phyloP scores from a whole-genome alignment of 2,329 filamentous ascomycete genomes.

The Graphilbum sp. region DNA sequence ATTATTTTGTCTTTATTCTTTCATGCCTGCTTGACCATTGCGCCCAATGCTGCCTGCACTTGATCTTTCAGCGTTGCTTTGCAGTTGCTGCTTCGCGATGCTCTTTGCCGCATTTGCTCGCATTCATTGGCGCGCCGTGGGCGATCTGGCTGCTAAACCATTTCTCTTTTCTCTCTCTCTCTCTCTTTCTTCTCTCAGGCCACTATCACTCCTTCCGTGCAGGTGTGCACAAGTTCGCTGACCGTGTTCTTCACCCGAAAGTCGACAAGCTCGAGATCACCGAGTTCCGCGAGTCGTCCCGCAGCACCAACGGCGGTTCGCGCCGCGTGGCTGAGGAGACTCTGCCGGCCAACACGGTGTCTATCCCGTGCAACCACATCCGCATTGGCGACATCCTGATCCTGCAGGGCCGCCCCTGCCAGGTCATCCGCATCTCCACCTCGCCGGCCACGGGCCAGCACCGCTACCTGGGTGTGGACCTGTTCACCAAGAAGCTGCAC shows the following conservation, averaged over 20 bases:
- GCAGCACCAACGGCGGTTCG: too few species aligned
- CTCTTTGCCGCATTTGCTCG: too few species aligned
- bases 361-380: constrained; percentile 98
- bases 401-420: constrained; percentile 96
- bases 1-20: too few species aligned
- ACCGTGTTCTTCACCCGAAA: constrained; percentile 33
- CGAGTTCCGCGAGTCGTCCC: constrained; percentile 26
- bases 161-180: background rate
- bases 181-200: constrained; percentile 20
- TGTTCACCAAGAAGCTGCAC: constrained; percentile 99
- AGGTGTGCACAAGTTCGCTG: constrained; percentile 38
- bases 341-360: constrained; percentile 62
- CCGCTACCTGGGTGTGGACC: constrained; percentile 98
- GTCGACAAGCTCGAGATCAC: constrained; percentile 30
- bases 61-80: too few species aligned
- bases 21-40: too few species aligned
- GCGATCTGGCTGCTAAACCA: background rate
- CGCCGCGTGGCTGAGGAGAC: constrained; percentile 17
- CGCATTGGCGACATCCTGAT: constrained; percentile 97
- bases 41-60: too few species aligned
- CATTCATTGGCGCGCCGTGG: too few species aligned
- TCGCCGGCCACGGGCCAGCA: constrained; percentile 97
- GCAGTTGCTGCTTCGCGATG: too few species aligned
- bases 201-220: constrained; percentile 43
- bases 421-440: constrained; percentile 99